Base-by-base conservation (phyloP, 176 grass and related monocot genomes). In the Aegilops longissima region DNA sequence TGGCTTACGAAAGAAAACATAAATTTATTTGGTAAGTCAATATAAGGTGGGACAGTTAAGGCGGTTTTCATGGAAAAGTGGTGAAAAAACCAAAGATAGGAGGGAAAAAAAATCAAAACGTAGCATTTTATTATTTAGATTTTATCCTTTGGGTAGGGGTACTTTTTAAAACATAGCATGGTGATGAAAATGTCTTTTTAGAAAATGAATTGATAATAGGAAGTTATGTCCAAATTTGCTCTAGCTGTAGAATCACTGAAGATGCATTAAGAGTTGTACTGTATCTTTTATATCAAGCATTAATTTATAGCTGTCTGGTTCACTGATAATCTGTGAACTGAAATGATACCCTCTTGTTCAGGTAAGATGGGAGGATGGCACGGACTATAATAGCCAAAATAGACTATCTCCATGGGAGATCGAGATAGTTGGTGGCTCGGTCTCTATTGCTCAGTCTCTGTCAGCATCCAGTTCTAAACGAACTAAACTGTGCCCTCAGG, bases 401-500 rank as follows among this genome's bases (percentile, higher is more conserved):
- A 91, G 97, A 83, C 81, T 91, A 66, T 99, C 97, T 81, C 97
- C 97, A 64, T 96, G 97, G 97, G 94, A 99, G 65, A 93, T 99
- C 24, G 92, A 99, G 38, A 80, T 80, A 86, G 83, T 89, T 70
- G 88, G 86, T 61, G 78, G 90, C 87, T 93, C 86, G 64, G 68
- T 91, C 76, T 90, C 87, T 39, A 66, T 86, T 67, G 80, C 82
- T 51, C 79, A 88, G 64, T 86, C 80, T 80, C 75, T 94, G 61
- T 83, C 92, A 29, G 56, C 84, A 89, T 87, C 88, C 42, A 86
- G 89, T 87, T 93, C 89, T 62, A 99, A 99, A 91, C 88, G 90
- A 90, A 91, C 90, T 25, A 99, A 99, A 86, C 79, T 91, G 72
- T 88, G 88, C 47, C 65, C 90, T 84, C 80, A 89, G 61, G 88